Conservation (phyloP, 2,329 filamentous ascomycete genomes). For the Colletotrichum lini region DNA sequence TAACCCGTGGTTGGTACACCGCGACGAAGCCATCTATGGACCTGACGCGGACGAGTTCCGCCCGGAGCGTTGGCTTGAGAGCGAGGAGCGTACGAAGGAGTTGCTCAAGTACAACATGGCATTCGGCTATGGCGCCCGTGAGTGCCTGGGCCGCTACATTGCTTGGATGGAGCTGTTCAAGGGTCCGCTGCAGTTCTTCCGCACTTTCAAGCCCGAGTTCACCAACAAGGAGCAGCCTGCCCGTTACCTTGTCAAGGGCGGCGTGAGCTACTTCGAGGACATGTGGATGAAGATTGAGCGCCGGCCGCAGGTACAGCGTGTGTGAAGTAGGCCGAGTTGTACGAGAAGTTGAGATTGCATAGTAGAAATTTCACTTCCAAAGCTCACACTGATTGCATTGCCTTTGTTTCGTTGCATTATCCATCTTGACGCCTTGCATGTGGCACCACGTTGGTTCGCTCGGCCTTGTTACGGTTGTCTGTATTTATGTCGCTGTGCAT, state of each 20-base stretch:
- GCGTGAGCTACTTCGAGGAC: conserved; percentile 56
- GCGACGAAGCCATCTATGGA: conserved; percentile 57
- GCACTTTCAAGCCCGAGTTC: conserved; percentile 53
- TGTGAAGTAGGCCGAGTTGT: not conserved
- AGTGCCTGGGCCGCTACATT: conserved; percentile 64
- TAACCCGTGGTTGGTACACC: conserved; percentile 52
- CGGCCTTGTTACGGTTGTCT: not conserved
- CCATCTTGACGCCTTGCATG: not conserved
- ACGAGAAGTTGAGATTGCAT: not conserved
- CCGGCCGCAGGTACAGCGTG: conserved; percentile 27
- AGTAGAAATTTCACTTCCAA: not conserved
- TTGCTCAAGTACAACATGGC: conserved; percentile 63
- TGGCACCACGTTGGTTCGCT: not conserved
- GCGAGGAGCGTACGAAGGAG: conserved; percentile 54
- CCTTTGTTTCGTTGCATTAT: not conserved
- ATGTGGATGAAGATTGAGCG: conserved; percentile 54
- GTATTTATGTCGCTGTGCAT: not conserved
- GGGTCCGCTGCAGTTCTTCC: conserved; percentile 58
- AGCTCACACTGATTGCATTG: not conserved
- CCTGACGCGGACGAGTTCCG: conserved; percentile 60
- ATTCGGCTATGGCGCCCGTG: conserved; percentile 64
- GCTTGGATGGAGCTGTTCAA: conserved; percentile 68
- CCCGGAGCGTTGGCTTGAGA: conserved; percentile 65
- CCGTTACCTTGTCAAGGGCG: conserved; percentile 57
- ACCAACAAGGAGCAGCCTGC: conserved; percentile 49